phyloP scores from a whole-genome alignment of 352 stramenopile genomes.

The Pelagophyceae sp. region DNA sequence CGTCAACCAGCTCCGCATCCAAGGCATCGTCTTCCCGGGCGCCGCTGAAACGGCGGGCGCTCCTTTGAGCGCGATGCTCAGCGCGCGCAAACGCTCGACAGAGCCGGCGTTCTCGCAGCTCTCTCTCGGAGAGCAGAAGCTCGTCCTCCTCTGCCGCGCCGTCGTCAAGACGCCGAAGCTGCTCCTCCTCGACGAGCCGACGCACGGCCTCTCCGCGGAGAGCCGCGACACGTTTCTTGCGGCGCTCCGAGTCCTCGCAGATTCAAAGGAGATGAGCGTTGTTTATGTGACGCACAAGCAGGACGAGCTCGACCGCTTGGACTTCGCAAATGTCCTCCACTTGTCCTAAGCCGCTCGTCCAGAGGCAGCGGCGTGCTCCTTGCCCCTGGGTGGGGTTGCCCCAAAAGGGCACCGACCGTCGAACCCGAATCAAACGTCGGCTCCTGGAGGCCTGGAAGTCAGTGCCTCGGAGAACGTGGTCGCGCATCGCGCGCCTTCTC shows the following conservation, averaged over 20 bases:
- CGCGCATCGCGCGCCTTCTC: no score
- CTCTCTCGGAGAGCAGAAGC: slow-evolving; percentile 6
- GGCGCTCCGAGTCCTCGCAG: background rate
- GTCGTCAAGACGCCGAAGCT: slow-evolving; percentile 3
- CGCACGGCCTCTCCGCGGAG: background rate
- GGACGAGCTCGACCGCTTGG: background rate
- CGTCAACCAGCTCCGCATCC: background rate
- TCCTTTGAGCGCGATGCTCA: no score
- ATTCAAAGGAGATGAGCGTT: background rate
- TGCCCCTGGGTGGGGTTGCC: no score
- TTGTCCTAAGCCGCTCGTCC: no score
- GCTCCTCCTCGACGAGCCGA: slow-evolving; percentile 7
- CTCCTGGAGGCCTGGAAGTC: no score
- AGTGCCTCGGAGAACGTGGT: no score
- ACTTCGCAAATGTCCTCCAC: background rate
- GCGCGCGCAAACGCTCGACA: no score
- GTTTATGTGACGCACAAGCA: background rate
- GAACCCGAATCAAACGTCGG: no score
- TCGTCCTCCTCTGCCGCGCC: slow-evolving; percentile 1
- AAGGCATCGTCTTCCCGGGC: background rate
- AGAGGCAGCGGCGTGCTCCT: no score
- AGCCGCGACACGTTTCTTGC: background rate
- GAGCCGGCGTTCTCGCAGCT: background rate
- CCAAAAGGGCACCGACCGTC: no score
- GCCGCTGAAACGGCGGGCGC: no score